These are phyloP conservation scores for Pittosporum tobira DNA, from an alignment of 129 eudicot genomes.

Conservation along the genomic window DNA sequence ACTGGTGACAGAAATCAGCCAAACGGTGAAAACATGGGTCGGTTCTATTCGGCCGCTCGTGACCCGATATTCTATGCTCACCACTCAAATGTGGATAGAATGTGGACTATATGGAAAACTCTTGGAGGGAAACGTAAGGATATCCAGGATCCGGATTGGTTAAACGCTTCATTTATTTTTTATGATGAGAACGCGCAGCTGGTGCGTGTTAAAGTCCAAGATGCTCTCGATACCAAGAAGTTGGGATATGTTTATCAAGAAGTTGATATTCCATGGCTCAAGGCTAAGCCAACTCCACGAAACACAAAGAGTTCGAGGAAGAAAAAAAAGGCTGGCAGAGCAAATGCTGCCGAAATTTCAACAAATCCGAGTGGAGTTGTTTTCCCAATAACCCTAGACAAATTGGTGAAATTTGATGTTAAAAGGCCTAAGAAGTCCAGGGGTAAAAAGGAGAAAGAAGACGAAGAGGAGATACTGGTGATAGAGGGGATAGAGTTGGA, in stretches of 20 bases:
- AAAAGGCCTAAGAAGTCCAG: conserved; percentile 44
- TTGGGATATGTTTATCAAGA: conserved; percentile 3
- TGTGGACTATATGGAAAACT: conserved; percentile 14
- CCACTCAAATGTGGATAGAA: conserved; percentile 35
- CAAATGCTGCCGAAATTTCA: not conserved
- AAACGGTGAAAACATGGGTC: conserved; percentile 37
- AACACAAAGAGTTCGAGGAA: not conserved
- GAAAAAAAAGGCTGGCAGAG: not conserved
- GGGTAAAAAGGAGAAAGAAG: too few species aligned
- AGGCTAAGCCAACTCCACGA: not conserved
- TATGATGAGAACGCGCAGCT: conserved; percentile 17
- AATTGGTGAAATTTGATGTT: conserved; percentile 26
- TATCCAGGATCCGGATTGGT: conserved; percentile 6
- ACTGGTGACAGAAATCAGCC: conserved; percentile 29
- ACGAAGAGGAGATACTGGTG: conserved; percentile 30
- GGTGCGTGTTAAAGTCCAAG: conserved; percentile 10
- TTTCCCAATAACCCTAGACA: conserved; percentile 29
- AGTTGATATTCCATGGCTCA: not conserved
- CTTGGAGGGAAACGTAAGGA: not conserved
- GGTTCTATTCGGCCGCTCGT: conserved; percentile 35
- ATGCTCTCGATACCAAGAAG: not conserved
- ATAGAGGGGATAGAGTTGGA: conserved; percentile 30
- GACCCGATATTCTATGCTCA: conserved; percentile 41
- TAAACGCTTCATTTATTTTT: conserved; percentile 9
- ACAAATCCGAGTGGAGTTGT: not conserved